These are phyloP conservation scores for Paracoccidioides lutzii DNA, from an alignment of 2,329 filamentous ascomycete genomes.

Conservation along the genomic window DNA sequence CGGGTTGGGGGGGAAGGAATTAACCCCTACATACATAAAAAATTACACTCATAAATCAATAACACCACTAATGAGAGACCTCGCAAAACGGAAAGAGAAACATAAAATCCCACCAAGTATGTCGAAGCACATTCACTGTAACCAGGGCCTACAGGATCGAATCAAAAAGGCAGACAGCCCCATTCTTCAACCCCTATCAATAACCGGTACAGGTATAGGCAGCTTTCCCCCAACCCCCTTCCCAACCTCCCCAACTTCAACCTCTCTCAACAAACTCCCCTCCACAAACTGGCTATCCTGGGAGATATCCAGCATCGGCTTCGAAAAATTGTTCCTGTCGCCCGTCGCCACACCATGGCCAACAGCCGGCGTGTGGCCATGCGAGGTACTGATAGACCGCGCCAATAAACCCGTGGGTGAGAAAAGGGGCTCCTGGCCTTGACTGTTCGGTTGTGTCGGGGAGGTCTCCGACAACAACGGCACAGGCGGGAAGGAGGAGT, in stretches of 20 bases:
- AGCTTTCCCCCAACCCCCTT: neutral
- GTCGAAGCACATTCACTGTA: too few relatives aligned
- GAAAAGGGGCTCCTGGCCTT: conserved; percentile 16
- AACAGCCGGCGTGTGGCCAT: conserved; percentile 9
- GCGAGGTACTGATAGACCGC: conserved; percentile 11
- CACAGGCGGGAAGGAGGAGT: conserved; percentile 7
- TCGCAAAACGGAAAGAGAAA: neutral
- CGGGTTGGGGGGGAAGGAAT: neutral
- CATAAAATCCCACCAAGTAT: neutral
- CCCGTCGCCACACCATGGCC: conserved; percentile 31
- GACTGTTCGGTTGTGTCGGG: neutral
- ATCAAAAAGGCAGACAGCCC: too few relatives aligned
- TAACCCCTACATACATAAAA: neutral
- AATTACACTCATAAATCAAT: neutral
- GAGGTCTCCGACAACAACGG: conserved; percentile 6
- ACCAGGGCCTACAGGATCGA: too few relatives aligned
- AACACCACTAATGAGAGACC: neutral
- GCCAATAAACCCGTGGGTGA: conserved; percentile 27
- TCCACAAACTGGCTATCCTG: conserved; percentile 31
- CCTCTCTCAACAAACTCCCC: conserved; percentile 32
- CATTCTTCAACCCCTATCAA: conserved; percentile 3
- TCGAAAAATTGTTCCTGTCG: conserved; percentile 22
- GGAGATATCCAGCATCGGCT: conserved; percentile 33
- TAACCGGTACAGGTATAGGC: neutral
- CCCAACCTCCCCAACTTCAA: conserved; percentile 15